Evolutionary conservation across 352 stramenopile species (phyloP).

Genomic region (Thalassiosira delicatula): DNA sequence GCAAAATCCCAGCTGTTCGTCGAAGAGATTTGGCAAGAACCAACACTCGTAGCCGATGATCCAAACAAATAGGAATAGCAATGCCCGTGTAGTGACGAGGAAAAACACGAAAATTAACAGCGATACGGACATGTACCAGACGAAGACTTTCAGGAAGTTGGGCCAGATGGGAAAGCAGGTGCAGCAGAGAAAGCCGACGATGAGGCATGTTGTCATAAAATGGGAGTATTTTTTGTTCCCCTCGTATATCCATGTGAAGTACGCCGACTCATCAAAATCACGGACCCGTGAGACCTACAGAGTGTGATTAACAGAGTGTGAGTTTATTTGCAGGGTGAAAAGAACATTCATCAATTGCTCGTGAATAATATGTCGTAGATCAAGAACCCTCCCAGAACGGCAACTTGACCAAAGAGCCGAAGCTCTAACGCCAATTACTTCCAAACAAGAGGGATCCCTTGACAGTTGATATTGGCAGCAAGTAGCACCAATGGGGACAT

Average conservation of each 20-base stretch:
- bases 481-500: constrained; percentile 69
- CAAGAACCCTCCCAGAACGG: constrained; percentile 62
- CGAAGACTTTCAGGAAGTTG: constrained; percentile 95
- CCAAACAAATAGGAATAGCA: constrained; percentile 95
- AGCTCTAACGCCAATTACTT: constrained; percentile 57
- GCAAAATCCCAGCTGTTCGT: constrained; percentile 96
- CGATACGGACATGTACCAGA: constrained; percentile 99
- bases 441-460: constrained; percentile 66
- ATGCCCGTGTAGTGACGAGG: constrained; percentile 93
- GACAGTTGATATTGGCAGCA: constrained; percentile 67
- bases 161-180: constrained; percentile 99
- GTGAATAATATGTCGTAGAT: constrained; percentile 73
- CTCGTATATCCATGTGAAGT: constrained; percentile 99
- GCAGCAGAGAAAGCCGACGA: constrained; percentile 96
- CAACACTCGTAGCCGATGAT: constrained; percentile 97
- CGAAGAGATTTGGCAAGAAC: constrained; percentile 98
- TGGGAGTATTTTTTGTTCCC: constrained; percentile 97
- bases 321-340: too few species aligned
- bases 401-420: constrained; percentile 52
- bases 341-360: too few species aligned
- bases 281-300: constrained; percentile 82
- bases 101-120: constrained; percentile 98
- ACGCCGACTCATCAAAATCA: constrained; percentile 94
- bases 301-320: too few species aligned
- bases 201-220: constrained; percentile 95